phyloP scores from a whole-genome alignment of 495 filamentous ascomycete genomes.

The Melanomma pulvis-pyrius region DNA sequence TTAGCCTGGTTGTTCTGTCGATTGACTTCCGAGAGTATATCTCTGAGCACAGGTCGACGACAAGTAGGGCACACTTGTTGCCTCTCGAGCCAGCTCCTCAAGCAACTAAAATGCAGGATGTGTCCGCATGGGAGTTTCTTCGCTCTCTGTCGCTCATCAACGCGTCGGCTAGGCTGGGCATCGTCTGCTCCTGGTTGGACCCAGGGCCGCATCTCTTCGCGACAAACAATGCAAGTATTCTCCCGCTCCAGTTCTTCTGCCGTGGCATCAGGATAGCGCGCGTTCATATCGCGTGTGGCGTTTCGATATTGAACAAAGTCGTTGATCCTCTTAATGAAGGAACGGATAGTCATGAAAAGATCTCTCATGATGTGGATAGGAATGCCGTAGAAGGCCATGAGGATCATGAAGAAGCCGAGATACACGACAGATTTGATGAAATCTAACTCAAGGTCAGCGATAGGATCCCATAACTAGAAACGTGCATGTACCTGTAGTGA shows the following conservation, averaged over 20 bases:
- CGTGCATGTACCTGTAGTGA: conserved; percentile 67
- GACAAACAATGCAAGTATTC: conserved; percentile 95
- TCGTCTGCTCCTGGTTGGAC: conserved; percentile 46
- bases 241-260: conserved; percentile 81
- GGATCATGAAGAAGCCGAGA: conserved; percentile 86
- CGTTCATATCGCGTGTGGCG: conserved; percentile 88
- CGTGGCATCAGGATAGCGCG: conserved; percentile 88
- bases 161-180: conserved; percentile 39
- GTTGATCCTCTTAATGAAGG: conserved; percentile 81
- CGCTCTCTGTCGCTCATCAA: conserved; percentile 79
- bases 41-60: conserved; percentile 72
- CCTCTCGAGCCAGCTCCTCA: conserved; percentile 96
- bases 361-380: conserved; percentile 97
- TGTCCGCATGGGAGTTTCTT: conserved; percentile 97
- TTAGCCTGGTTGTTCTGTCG: conserved; percentile 28
- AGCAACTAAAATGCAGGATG: conserved; percentile 89
- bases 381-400: conserved; percentile 89
- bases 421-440: conserved; percentile 90
- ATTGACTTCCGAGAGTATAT: conserved; percentile 21
- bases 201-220: conserved; percentile 91
- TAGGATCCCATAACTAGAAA: not conserved
- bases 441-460: conserved; percentile 56
- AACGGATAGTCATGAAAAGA: conserved; percentile 88
- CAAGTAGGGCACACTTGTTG: conserved; percentile 98
- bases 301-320: conserved; percentile 87